Conservation (phyloP, 495 filamentous ascomycete species). For the Bacidia rubella region DNA sequence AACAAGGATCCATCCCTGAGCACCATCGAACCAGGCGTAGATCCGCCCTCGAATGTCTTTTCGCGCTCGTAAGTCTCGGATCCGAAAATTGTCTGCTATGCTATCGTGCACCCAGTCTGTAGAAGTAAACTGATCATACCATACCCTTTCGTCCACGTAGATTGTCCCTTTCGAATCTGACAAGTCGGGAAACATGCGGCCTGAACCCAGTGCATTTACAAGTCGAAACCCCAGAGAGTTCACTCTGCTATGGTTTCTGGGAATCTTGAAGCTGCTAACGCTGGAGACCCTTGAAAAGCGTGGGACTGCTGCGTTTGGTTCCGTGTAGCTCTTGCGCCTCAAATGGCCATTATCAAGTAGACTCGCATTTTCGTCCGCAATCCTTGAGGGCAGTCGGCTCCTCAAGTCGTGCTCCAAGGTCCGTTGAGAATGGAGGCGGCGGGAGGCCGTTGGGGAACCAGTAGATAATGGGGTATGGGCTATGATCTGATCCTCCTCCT, state of each 20-base stretch:
- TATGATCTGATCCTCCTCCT: conserved; percentile 9
- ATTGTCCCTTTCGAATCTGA: conserved; percentile 36
- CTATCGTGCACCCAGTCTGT: conserved; percentile 98
- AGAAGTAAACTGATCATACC: conserved; percentile 98
- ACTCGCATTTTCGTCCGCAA: conserved; percentile 19
- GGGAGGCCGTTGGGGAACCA: conserved; percentile 10
- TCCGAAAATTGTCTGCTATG: conserved; percentile 83
- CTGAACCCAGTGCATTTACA: conserved; percentile 29
- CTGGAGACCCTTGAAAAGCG: conserved; percentile 12
- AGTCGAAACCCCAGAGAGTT: conserved; percentile 47
- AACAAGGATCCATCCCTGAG: conserved; percentile 90
- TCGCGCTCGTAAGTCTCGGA: conserved; percentile 65
- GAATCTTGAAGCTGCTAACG: conserved; percentile 33
- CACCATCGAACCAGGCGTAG: conserved; percentile 64
- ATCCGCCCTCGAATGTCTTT: conserved; percentile 77
- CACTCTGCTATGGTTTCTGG: conserved; percentile 51
- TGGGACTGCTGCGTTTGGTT: conserved; percentile 13
- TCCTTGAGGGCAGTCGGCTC: conserved; percentile 16
- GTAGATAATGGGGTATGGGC: conserved; percentile 6
- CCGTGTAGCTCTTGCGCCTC: conserved; percentile 15
- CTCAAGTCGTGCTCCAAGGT: conserved; percentile 18
- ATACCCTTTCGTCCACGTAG: conserved; percentile 72
- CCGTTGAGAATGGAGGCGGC: conserved; percentile 17
- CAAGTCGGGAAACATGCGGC: conserved; percentile 32
- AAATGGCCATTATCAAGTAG: conserved; percentile 16